Evolutionary conservation across 1,284 basidiomycete species (phyloP).

Genomic region (Fomes fomentarius): DNA sequence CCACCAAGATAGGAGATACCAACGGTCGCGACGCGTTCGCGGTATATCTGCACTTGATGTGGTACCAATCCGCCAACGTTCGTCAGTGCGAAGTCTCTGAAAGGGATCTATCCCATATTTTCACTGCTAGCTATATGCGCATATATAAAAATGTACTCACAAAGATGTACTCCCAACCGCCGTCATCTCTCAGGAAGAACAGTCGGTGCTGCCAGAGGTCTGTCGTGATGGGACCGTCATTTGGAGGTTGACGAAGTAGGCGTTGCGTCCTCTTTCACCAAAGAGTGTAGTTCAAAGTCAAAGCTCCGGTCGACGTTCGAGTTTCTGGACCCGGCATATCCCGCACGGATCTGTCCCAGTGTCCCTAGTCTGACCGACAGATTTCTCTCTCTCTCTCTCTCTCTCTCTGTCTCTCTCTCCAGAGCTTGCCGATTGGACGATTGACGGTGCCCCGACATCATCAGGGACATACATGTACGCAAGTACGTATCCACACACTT

Average conservation of each 20-base stretch:
- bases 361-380: too few relatives aligned
- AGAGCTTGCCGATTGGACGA: too few relatives aligned
- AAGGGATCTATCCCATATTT: conserved; percentile 63
- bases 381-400: too few relatives aligned
- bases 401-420: too few relatives aligned
- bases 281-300: conserved; percentile 77
- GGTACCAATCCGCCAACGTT: conserved; percentile 79
- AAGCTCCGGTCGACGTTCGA: too few relatives aligned
- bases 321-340: too few relatives aligned
- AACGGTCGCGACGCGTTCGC: conserved; percentile 76
- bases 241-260: conserved; percentile 90
- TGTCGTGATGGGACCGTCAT: conserved; percentile 78
- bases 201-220: conserved; percentile 92
- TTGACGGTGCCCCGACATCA: too few relatives aligned
- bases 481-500: too few relatives aligned
- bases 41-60: conserved; percentile 74
- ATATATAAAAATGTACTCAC: conserved; percentile 54
- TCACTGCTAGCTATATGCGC: too few relatives aligned
- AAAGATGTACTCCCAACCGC: conserved; percentile 84
- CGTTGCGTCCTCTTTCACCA: conserved; percentile 76
- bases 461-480: too few relatives aligned
- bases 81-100: conserved; percentile 81
- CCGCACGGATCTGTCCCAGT: too few relatives aligned
- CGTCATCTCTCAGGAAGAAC: conserved; percentile 72
- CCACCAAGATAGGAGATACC: conserved; percentile 86